phyloP scores from a whole-genome alignment of 2,329 filamentous ascomycete species.

The Phyllosticta citriasiana region DNA sequence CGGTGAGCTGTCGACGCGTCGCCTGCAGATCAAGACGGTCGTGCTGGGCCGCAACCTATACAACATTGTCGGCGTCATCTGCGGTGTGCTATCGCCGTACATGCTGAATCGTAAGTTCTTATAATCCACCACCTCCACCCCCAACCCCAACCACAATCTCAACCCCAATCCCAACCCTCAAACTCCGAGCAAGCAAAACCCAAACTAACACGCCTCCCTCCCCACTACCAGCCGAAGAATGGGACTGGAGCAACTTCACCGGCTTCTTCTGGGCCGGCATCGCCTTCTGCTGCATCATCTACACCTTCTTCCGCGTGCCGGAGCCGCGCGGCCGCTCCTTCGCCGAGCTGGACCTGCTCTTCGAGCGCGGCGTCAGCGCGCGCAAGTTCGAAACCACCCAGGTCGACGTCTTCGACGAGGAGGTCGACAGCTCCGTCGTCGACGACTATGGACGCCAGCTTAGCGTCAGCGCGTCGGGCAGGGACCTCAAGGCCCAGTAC shows the following conservation, averaged over 20 bases:
- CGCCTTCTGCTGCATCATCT: constrained; percentile 71
- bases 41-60: constrained; percentile 69
- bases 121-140: background rate
- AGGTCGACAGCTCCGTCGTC: constrained; percentile 19
- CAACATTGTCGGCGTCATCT: constrained; percentile 74
- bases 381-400: constrained; percentile 57
- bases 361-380: constrained; percentile 61
- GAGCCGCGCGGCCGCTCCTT: constrained; percentile 74
- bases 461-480: background rate
- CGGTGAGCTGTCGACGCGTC: constrained; percentile 69
- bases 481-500: background rate
- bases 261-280: constrained; percentile 84
- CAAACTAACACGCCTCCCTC: background rate
- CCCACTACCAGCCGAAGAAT: constrained; percentile 44
- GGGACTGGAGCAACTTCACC: constrained; percentile 80
- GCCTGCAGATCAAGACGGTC: constrained; percentile 84
- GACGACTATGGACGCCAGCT: constrained; percentile 18
- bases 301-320: constrained; percentile 71
- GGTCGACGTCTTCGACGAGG: constrained; percentile 44
- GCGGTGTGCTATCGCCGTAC: constrained; percentile 74
- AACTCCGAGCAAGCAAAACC: background rate
- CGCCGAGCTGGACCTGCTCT: constrained; percentile 76
- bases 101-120: constrained; percentile 61
- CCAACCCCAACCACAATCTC: too few relatives aligned
- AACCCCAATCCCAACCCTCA: too few relatives aligned